These are phyloP conservation scores for Boechera retrofracta DNA, from an alignment of 345 rosid species.

Conservation along the genomic window DNA sequence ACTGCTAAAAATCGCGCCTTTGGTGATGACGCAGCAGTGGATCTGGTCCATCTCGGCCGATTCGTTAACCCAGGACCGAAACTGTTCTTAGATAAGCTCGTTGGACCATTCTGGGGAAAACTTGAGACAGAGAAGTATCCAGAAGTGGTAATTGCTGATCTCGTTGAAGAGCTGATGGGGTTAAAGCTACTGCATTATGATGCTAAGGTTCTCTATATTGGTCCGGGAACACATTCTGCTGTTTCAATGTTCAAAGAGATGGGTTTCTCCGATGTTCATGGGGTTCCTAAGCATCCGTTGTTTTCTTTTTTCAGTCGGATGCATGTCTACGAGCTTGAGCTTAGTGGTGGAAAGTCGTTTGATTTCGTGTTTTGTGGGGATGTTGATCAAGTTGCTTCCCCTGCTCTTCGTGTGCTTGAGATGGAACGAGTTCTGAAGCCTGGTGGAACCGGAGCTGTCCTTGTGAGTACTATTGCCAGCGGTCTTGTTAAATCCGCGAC, in stretches of 20 bases:
- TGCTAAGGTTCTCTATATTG: constrained; percentile 67
- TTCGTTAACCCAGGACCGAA: neutral
- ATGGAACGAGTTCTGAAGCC: constrained; percentile 74
- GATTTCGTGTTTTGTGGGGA: constrained; percentile 70
- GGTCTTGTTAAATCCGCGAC: constrained; percentile 61
- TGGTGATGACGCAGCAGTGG: constrained; percentile 21
- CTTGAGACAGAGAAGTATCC: constrained; percentile 45
- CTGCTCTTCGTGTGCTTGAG: constrained; percentile 65
- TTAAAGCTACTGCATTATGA: constrained; percentile 52
- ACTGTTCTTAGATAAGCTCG: constrained; percentile 10
- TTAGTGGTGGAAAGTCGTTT: constrained; percentile 43
- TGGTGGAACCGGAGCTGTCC: constrained; percentile 71
- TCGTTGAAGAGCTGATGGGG: constrained; percentile 56
- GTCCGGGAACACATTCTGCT: constrained; percentile 58
- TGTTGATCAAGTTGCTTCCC: constrained; percentile 58
- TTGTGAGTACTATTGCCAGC: constrained; percentile 48
- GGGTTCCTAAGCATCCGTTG: constrained; percentile 54
- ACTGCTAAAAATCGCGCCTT: constrained; percentile 34
- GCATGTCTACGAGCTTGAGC: constrained; percentile 57
- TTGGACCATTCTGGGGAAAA: constrained; percentile 54
- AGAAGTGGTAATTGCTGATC: constrained; percentile 50
- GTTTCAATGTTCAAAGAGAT: constrained; percentile 56
- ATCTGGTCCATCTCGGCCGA: neutral
- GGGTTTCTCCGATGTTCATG: constrained; percentile 56
- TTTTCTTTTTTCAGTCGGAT: constrained; percentile 60